Conservation (phyloP, 805 yeast species). For the Candida ulmi region DNA sequence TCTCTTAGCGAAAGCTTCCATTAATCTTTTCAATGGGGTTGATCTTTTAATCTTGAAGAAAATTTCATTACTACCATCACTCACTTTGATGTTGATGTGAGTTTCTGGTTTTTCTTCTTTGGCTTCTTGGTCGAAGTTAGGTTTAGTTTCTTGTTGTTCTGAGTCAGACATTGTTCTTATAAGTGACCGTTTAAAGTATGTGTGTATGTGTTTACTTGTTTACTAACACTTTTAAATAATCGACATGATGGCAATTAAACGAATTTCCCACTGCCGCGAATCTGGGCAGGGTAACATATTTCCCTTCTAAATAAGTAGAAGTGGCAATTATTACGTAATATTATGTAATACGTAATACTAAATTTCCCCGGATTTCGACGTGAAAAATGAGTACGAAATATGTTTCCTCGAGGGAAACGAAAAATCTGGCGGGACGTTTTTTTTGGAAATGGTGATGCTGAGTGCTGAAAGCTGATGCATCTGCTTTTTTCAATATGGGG, state of each 20-base stretch:
- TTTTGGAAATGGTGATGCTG: background rate
- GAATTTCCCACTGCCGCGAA: no score
- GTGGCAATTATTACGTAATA: no score
- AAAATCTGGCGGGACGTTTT: background rate
- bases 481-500: background rate
- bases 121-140: constrained; percentile 25
- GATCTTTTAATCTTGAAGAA: constrained; percentile 91
- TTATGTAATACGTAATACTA: no score
- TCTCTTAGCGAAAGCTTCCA: constrained; percentile 98
- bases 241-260: no score
- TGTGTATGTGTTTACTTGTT: no score
- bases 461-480: no score
- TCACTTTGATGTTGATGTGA: constrained; percentile 89
- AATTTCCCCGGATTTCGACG: background rate
- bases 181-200: no score
- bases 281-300: no score
- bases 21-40: constrained; percentile 87
- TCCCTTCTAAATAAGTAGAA: no score
- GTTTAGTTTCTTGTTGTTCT: constrained; percentile 29
- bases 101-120: constrained; percentile 60
- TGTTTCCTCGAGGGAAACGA: background rate
- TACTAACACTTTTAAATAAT: no score
- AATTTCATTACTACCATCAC: constrained; percentile 91
- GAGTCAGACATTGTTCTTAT: constrained; percentile 20
- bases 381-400: background rate